Evolutionary conservation across 177 flowering plant species (phyloP), one percentile per base, ranked within the genome.

Genomic region (Vitis hybrid): DNA sequence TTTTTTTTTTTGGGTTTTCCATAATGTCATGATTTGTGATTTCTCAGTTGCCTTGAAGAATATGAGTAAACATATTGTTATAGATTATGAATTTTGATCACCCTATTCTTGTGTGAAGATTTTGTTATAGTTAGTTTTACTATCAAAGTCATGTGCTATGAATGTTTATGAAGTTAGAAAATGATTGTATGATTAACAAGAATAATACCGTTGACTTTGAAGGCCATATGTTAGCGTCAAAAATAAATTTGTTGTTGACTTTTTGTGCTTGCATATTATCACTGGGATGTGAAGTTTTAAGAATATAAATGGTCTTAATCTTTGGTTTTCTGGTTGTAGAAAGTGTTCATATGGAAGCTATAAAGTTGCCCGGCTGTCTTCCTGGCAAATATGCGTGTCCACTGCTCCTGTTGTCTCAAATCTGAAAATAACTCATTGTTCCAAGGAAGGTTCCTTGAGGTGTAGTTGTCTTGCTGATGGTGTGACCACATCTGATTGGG

Each of bases 391-490:
- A 9, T 58, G 63, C 30, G 64, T 68, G 56, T 64, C 65, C 17
- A 65, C 69, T 59, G 46, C 51, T 61, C 57, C 59, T 66, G 55
- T 57, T 53, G 21, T 58, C 60, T 32, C 64, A 64, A 67, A 66
- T 63, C 27, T 67, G 27, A 77, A 53, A 58, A 59, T 65, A 49
- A 73, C 55, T 58, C 66, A 41, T 30, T 50, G 50, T 49, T 58
- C 67, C 4, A 69, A 62, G 73, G 73, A 67, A 57, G 59, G 56
- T 70, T 68, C 78, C 9, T 64, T 63, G 27, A 79, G 78, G 71
- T 82, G 81, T 63, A 64, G 64, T 72, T 86, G 90, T 79, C 67
- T 86, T 70, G 90, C 78, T 69, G 87, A 81, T 61, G 83, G 68
- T 80, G 74, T 79, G 57, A 55, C 75, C 50, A 77, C 81, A 50